Evolutionary conservation across 805 yeast species (phyloP), one percentile per base, ranked within the genome.

Genomic region (Sugiyamaella floridensis): DNA sequence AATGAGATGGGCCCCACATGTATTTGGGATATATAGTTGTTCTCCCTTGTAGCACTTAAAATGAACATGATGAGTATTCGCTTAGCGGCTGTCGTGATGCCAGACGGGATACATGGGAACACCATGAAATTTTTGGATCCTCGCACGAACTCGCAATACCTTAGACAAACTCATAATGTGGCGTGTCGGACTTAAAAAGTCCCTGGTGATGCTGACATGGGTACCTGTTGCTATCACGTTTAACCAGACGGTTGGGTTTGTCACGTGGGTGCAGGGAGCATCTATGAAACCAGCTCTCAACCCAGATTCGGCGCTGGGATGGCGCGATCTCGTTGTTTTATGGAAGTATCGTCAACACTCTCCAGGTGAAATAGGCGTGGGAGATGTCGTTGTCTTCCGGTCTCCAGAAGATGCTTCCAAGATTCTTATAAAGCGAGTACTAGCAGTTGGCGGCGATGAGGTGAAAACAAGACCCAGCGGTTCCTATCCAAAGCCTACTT

Each of bases 211-310:
- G 48, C 58, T 79, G 14, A 71, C 85, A 15, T 89, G 96, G 96
- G 68, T 89, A 28, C 97, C 97, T 0, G 96, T 89, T 45, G 66
- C 78, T 14, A 77, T 83, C 58, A 79, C 86, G 0, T 68, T 83
- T 55, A 78, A 81, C 40, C 88, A 86, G 57, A 86, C 85, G 63
- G 81, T 82, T 10, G 81, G 79, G 49, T 89, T 82, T 68, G 76
- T 89, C 26, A 86, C 87, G 14, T 79, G 81, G 67, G 78, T 89
- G 15, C 78, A 82, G 44, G 98, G 98, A 1, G 69, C 77, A 41
- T 87, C 96, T 20, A 90, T 90, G 98, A 76, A 86, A 49, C 97
- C 97, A 0, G 80, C 96, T 0, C 77, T 89, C 62, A 90, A 90
- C 67, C 92, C 95, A 0, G 79, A 78, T 18, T 44, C 63, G 26